phyloP scores from a whole-genome alignment of 2,329 filamentous ascomycete species.

The Xylariomycetidae sp. region DNA sequence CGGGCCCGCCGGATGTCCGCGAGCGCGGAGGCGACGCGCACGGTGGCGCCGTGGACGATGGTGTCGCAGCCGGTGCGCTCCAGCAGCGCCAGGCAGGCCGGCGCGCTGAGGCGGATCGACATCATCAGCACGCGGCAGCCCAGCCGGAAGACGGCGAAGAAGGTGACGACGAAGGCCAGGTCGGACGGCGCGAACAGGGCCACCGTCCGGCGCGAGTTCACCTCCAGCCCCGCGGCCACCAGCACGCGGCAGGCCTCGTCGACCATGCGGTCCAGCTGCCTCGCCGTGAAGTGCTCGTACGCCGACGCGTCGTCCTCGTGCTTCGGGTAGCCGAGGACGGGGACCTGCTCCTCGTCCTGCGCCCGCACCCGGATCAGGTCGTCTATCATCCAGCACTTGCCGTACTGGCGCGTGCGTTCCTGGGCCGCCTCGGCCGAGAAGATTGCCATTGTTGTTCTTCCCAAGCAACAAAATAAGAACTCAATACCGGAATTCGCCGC shows the following conservation, averaged over 20 bases:
- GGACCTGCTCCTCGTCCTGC: conserved; percentile 30
- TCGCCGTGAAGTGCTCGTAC: conserved; percentile 36
- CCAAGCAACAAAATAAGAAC: neutral
- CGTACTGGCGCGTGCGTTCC: conserved; percentile 27
- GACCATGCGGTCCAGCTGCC: conserved; percentile 33
- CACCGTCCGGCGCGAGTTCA: conserved; percentile 26
- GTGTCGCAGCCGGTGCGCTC: conserved; percentile 28
- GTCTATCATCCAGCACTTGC: conserved; percentile 33
- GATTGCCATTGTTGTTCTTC: conserved; percentile 18
- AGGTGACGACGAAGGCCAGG: conserved; percentile 34
- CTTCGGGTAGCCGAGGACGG: conserved; percentile 35
- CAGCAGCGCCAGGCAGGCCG: conserved; percentile 34
- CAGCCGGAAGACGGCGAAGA: conserved; percentile 38
- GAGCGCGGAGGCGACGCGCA: conserved; percentile 27
- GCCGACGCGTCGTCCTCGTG: conserved; percentile 23
- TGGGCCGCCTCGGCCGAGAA: conserved; percentile 21
- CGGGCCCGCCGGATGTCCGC: conserved; percentile 18
- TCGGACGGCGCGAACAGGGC: conserved; percentile 35
- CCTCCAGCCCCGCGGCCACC: conserved; percentile 24
- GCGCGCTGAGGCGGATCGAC: conserved; percentile 34
- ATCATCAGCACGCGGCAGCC: conserved; percentile 37
- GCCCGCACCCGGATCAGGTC: conserved; percentile 34
- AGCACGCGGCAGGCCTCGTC: conserved; percentile 29
- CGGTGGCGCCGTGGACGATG: conserved; percentile 30
- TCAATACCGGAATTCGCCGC: too few species aligned